These are phyloP conservation scores for Fusarium euwallaceae DNA, from an alignment of 2,329 filamentous ascomycete species.

Conservation along the genomic window DNA sequence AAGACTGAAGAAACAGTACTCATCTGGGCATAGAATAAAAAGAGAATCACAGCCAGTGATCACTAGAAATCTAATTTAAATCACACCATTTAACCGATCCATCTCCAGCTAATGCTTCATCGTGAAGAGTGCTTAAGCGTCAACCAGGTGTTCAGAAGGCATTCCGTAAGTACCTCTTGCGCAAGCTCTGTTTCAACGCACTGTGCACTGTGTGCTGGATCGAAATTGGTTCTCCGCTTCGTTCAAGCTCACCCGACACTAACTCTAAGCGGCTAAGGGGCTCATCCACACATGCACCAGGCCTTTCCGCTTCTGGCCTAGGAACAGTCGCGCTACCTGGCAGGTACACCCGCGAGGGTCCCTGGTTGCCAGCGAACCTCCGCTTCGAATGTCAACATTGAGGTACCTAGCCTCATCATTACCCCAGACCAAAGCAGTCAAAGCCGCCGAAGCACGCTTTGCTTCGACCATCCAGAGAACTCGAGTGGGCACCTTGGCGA, in stretches of 20 bases:
- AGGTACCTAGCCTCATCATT: slow-evolving; percentile 31
- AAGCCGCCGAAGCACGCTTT: slow-evolving; percentile 26
- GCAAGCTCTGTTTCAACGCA: neutral
- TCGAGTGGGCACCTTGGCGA: slow-evolving; percentile 26
- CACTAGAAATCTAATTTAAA: neutral
- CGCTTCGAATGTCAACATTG: slow-evolving; percentile 27
- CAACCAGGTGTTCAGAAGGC: neutral
- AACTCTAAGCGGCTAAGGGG: slow-evolving; percentile 11
- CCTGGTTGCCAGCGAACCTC: slow-evolving; percentile 13
- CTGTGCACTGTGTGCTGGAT: neutral
- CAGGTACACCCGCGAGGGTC: slow-evolving; percentile 12
- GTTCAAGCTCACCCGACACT: slow-evolving; percentile 12
- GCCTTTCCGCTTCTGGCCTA: neutral
- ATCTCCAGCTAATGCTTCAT: neutral
- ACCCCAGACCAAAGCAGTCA: slow-evolving; percentile 20
- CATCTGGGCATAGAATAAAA: neutral
- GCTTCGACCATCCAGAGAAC: slow-evolving; percentile 8
- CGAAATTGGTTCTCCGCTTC: slow-evolving; percentile 2
- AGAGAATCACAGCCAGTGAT: neutral
- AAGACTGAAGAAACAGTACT: neutral
- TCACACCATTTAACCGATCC: neutral
- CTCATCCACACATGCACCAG: neutral
- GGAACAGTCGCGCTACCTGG: neutral
- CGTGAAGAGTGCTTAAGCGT: neutral
- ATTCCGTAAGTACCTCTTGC: neutral